Base-by-base conservation (phyloP, 192 early-diverging fungal species). In the Backusella morwellensis region DNA sequence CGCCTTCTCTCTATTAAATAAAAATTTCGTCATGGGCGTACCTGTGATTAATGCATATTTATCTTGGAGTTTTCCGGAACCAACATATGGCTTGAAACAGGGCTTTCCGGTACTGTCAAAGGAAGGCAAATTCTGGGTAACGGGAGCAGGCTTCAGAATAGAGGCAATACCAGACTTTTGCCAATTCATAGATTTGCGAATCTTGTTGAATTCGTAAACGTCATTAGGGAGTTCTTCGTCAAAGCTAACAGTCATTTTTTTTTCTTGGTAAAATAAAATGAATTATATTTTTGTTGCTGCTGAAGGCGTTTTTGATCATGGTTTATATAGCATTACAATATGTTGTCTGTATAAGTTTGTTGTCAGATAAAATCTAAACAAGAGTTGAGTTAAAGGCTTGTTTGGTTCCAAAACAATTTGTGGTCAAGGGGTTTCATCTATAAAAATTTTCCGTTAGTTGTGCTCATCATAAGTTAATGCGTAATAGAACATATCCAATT, bases 41-140 rank as follows among this genome's bases (percentile, higher is more conserved):
- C 75, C 80, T 6, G 86, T 87, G 35, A 87, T 86, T 35, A 88
- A 67, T 50, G 85, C 87, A 47, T 85, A 75, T 63, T 88, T 88
- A 35, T 68, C 77, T 47, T 85, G 8, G 44, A 88, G 75, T 69
- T 88, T 88, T 17, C 81, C 83, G 41, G 77, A 68, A 9, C 80
- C 83, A 56, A 72, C 76, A 75, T 88, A 88, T 15, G 81, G 77
- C 74, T 84, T 73, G 66, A 88, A 74, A 36, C 73, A 71, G 9
- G 80, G 77, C 12, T 78, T 82, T 26, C 80, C 80, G 6, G 59
- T 72, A 5, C 29, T 72, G 17, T 85, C 79, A 36, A 76, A 83
- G 26, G 70, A 47, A 17, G 88, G 87, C 21, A 88, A 69, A 72
- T 88, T 76, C 36, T 83, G 83, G 8, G 78, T 73, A 4, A 85